Evolutionary conservation across 225 moss, liverwort and hornwort species (phyloP).

Genomic region (Pseudoscleropodium purum): DNA sequence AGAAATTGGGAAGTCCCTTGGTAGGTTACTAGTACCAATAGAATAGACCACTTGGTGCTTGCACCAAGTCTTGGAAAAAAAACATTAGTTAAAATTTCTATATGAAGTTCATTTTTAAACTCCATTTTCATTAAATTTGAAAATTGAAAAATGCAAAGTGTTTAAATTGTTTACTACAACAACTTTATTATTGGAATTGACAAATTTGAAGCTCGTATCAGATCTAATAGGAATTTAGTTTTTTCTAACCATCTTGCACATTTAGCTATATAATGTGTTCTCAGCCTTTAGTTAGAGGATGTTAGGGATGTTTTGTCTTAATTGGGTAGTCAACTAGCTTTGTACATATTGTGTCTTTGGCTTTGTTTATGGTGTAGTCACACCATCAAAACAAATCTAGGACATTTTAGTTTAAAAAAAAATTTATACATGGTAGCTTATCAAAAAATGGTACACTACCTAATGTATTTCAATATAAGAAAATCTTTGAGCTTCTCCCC

Average conservation of each 20-base stretch:
- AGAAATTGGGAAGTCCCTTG: fast-evolving
- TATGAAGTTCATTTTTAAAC: not conserved
- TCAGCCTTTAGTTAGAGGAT: too few relatives aligned
- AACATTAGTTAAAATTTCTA: fast-evolving
- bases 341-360: fast-evolving
- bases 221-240: not conserved
- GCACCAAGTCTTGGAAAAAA: not conserved
- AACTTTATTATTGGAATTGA: not conserved
- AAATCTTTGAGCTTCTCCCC: too few relatives aligned
- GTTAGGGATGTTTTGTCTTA: fast-evolving
- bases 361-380: not conserved
- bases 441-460: fast-evolving
- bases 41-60: not conserved
- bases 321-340: fast-evolving
- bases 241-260: too few relatives aligned
- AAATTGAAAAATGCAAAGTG: not conserved
- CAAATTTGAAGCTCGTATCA: not conserved
- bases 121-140: not conserved
- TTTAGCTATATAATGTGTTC: too few relatives aligned
- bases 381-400: not conserved
- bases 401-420: too few relatives aligned
- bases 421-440: too few relatives aligned
- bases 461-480: not conserved
- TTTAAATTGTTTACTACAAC: not conserved
- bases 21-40: fast-evolving